These are phyloP conservation scores for Cladophialophora psammophila DNA, from an alignment of 2,329 filamentous ascomycete genomes.

Conservation along the genomic window DNA sequence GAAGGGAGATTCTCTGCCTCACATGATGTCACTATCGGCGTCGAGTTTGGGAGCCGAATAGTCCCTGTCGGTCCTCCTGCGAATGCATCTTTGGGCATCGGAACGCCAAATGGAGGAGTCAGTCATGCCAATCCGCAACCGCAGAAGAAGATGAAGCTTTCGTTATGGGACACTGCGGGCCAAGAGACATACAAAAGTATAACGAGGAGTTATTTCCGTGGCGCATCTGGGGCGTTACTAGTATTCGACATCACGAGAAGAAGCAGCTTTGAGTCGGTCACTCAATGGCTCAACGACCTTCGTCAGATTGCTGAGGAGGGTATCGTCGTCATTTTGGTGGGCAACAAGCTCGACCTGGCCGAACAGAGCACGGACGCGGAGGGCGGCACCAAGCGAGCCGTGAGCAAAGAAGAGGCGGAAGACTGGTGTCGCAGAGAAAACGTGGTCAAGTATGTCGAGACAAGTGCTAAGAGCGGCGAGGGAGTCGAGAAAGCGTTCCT, in stretches of 20 bases:
- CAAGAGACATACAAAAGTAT: slow-evolving; percentile 98
- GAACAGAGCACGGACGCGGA: slow-evolving; percentile 46
- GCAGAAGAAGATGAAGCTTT: slow-evolving; percentile 51
- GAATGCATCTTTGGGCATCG: slow-evolving; percentile 63
- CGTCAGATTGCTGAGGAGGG: slow-evolving; percentile 94
- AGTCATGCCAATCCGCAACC: slow-evolving; percentile 20
- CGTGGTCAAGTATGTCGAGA: slow-evolving; percentile 93
- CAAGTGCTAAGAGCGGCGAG: slow-evolving; percentile 92
- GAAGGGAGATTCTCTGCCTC: slow-evolving; percentile 93
- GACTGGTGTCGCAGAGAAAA: slow-evolving; percentile 88
- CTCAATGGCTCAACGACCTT: slow-evolving; percentile 92
- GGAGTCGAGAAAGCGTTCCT: slow-evolving; percentile 93
- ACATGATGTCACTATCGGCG: slow-evolving; percentile 96
- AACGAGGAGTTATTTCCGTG: slow-evolving; percentile 91
- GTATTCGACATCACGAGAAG: slow-evolving; percentile 94
- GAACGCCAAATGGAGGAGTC: slow-evolving; percentile 47
- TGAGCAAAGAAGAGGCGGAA: slow-evolving; percentile 81
- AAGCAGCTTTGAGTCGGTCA: slow-evolving; percentile 85
- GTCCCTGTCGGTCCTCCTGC: slow-evolving; percentile 88
- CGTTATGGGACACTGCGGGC: slow-evolving; percentile 93
- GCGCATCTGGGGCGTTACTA: slow-evolving; percentile 77
- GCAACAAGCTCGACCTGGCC: slow-evolving; percentile 90
- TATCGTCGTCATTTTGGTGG: slow-evolving; percentile 92
- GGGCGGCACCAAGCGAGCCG: slow-evolving; percentile 67
- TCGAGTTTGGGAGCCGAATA: slow-evolving; percentile 93